Percentiles rank a stretch among this genome's conserved stretches.
Evolutionary conservation across 2,329 filamentous ascomycete species (phyloP).

Genomic region (Diaporthe sp.): DNA sequence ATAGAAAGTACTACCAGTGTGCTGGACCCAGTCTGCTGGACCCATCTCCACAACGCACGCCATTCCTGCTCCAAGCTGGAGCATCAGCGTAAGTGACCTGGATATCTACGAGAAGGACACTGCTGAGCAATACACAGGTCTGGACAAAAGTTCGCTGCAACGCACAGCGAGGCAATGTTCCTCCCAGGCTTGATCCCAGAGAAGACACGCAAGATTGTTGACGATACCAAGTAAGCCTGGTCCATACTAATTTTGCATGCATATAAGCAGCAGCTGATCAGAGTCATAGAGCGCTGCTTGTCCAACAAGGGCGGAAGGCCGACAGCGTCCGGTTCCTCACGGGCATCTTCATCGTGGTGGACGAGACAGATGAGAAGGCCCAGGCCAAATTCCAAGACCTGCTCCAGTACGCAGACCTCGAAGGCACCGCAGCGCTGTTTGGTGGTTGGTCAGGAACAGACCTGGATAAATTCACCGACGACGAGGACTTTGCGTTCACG

Average conservation of each 20-base stretch:
- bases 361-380: slow-evolving; percentile 29
- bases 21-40: slow-evolving; percentile 26
- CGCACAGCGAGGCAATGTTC: slow-evolving; percentile 31
- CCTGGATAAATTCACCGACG: slow-evolving; percentile 20
- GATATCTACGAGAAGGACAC: too few species aligned
- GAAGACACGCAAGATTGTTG: slow-evolving; percentile 14
- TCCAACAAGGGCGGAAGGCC: neutral
- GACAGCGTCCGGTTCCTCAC: slow-evolving; percentile 21
- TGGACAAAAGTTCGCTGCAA: slow-evolving; percentile 23
- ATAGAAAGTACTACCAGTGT: slow-evolving; percentile 29
- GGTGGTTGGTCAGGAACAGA: slow-evolving; percentile 28
- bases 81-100: slow-evolving; percentile 10
- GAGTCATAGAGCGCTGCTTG: neutral
- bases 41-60: slow-evolving; percentile 31
- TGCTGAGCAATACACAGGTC: neutral
- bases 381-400: slow-evolving; percentile 25
- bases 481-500: slow-evolving; percentile 27
- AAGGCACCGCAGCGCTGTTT: slow-evolving; percentile 24
- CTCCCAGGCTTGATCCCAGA: slow-evolving; percentile 21
- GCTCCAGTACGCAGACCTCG: slow-evolving; percentile 19
- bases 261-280: neutral
- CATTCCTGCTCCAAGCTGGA: slow-evolving; percentile 30
- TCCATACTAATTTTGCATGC: too few species aligned
- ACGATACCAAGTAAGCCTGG: neutral
- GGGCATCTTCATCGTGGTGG: slow-evolving; percentile 28